These are phyloP conservation scores for Fusarium nanum DNA, from an alignment of 2,329 filamentous ascomycete genomes.

Conservation along the genomic window DNA sequence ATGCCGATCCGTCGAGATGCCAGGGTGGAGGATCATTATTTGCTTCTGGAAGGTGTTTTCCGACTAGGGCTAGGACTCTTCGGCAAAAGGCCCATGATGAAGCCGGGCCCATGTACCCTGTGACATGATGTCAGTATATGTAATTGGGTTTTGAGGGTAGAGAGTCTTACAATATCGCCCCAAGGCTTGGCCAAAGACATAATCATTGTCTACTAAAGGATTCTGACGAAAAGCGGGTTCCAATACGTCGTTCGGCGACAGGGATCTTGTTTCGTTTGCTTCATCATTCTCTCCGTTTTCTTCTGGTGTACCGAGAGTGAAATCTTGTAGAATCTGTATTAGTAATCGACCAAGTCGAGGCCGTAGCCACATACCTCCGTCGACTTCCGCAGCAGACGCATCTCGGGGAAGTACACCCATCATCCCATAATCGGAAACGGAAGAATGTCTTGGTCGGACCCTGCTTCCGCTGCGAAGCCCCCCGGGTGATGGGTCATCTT, in stretches of 20 bases:
- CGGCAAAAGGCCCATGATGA: constrained; percentile 46
- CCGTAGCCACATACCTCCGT: constrained; percentile 8
- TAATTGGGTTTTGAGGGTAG: rapidly evolving
- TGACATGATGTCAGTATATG: not conserved
- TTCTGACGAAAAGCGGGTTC: constrained; percentile 44
- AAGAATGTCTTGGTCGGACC: constrained; percentile 27
- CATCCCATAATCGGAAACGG: constrained; percentile 36
- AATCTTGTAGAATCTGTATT: not conserved
- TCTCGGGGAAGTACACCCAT: constrained; percentile 2
- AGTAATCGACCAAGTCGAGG: not conserved
- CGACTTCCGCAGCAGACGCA: not conserved
- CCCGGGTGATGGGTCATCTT: constrained; percentile 30
- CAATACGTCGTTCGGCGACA: constrained; percentile 18
- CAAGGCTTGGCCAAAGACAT: constrained; percentile 39
- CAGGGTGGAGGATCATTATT: constrained; percentile 41
- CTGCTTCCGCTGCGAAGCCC: not conserved
- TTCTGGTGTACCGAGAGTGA: constrained; percentile 24
- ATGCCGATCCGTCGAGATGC: constrained; percentile 45
- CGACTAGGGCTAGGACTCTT: constrained; percentile 39
- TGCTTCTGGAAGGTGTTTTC: constrained; percentile 42
- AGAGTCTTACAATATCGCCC: constrained; percentile 33
- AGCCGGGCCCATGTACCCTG: constrained; percentile 46
- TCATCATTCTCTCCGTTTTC: not conserved
- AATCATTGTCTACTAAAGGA: constrained; percentile 43
- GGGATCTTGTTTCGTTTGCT: not conserved